Evolutionary conservation across 257 asterid species (phyloP).

Genomic region (Henckelia pumila): DNA sequence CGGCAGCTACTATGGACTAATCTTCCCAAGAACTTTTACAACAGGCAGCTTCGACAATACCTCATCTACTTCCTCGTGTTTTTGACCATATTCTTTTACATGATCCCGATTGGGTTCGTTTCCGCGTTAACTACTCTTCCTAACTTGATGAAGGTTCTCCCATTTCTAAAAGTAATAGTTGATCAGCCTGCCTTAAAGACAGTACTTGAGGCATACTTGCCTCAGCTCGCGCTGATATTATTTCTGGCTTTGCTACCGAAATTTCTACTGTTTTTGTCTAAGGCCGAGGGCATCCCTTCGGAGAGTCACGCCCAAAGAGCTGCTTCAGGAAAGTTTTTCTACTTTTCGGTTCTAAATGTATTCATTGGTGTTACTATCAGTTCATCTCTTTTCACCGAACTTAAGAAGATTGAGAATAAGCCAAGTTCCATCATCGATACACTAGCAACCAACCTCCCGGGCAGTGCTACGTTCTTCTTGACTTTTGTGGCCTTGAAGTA

Average conservation of each 20-base stretch:
- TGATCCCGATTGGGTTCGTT: slow-evolving; percentile 80
- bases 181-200: slow-evolving; percentile 44
- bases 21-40: slow-evolving; percentile 52
- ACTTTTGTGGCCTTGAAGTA: slow-evolving; percentile 94
- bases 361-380: slow-evolving; percentile 87
- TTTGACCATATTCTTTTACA: slow-evolving; percentile 79
- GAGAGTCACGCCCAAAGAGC: slow-evolving; percentile 77
- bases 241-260: slow-evolving; percentile 80
- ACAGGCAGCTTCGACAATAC: slow-evolving; percentile 56
- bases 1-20: slow-evolving; percentile 68
- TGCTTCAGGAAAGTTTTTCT: slow-evolving; percentile 87
- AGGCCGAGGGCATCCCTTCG: slow-evolving; percentile 84
- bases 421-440: slow-evolving; percentile 38
- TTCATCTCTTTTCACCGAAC: slow-evolving; percentile 52
- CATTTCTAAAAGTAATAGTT: slow-evolving; percentile 62
- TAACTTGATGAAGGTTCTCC: slow-evolving; percentile 69
- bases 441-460: slow-evolving; percentile 79
- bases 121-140: slow-evolving; percentile 86
- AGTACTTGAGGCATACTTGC: slow-evolving; percentile 76
- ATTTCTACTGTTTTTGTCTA: slow-evolving; percentile 73
- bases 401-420: slow-evolving; percentile 46
- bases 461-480: slow-evolving; percentile 93
- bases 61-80: slow-evolving; percentile 60
- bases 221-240: slow-evolving; percentile 83
- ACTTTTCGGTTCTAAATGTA: slow-evolving; percentile 76